phyloP scores from a whole-genome alignment of 1,284 basidiomycete genomes.

The Apiotrichum porosum region DNA sequence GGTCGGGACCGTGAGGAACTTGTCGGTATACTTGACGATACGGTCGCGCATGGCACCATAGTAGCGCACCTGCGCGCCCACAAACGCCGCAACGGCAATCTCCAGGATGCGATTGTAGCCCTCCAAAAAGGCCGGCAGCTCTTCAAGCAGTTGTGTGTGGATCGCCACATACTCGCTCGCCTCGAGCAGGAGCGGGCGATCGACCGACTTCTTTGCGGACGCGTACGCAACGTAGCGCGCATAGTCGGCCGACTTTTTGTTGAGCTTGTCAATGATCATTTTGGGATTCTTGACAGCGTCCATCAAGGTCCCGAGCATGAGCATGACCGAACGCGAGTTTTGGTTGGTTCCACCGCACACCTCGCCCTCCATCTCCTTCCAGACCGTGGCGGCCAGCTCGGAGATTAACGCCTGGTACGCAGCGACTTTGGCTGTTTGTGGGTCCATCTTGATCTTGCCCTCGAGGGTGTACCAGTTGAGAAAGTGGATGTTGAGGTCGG shows the following conservation, averaged over 20 bases:
- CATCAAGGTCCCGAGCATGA: slow-evolving; percentile 37
- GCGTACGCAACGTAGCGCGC: slow-evolving; percentile 31
- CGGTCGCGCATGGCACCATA: slow-evolving; percentile 21
- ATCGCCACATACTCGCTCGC: slow-evolving; percentile 47
- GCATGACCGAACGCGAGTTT: slow-evolving; percentile 29
- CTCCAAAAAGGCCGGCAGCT: slow-evolving; percentile 45
- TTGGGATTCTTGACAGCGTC: slow-evolving; percentile 39
- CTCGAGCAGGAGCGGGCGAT: slow-evolving; percentile 30
- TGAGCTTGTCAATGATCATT: slow-evolving; percentile 38
- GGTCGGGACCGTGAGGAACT: slow-evolving; percentile 10
- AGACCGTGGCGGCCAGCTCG: slow-evolving; percentile 29
- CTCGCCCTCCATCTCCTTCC: slow-evolving; percentile 35
- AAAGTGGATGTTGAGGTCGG: slow-evolving; percentile 33
- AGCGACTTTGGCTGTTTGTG: slow-evolving; percentile 34
- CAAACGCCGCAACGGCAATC: slow-evolving; percentile 36
- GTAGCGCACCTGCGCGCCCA: slow-evolving; percentile 38
- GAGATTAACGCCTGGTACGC: slow-evolving; percentile 39
- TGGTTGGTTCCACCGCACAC: slow-evolving; percentile 18
- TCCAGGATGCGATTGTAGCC: slow-evolving; percentile 43
- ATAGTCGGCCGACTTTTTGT: slow-evolving; percentile 41
- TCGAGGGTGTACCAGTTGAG: slow-evolving; percentile 38
- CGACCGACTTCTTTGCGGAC: slow-evolving; percentile 29
- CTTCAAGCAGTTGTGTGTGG: slow-evolving; percentile 48
- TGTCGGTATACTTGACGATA: slow-evolving; percentile 20
- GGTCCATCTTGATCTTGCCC: slow-evolving; percentile 22